Conservation (phyloP, 2,329 filamentous ascomycete genomes). For the Cercospora citrullina region DNA sequence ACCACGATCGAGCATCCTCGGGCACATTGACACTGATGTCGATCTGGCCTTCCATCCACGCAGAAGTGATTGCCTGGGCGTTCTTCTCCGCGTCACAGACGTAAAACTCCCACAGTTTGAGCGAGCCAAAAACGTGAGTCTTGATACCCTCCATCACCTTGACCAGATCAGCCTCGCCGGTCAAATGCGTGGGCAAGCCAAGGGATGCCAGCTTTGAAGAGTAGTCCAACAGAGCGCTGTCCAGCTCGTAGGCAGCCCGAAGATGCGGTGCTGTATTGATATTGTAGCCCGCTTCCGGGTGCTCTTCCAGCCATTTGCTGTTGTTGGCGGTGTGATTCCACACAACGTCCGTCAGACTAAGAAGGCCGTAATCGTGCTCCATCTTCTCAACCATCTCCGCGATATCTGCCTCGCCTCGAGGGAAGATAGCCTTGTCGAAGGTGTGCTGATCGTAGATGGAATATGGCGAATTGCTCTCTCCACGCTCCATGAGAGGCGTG, state of each 20-base stretch:
- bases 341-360: conserved; percentile 93
- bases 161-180: conserved; percentile 69
- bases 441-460: conserved; percentile 89
- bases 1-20: conserved; percentile 57
- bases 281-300: conserved; percentile 95
- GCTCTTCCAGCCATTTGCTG: conserved; percentile 87
- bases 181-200: conserved; percentile 73
- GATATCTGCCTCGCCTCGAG: conserved; percentile 80
- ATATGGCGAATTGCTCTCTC: conserved; percentile 92
- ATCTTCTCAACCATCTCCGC: conserved; percentile 74
- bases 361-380: conserved; percentile 78
- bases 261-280: conserved; percentile 80
- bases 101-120: conserved; percentile 93
- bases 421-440: conserved; percentile 82
- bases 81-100: conserved; percentile 75
- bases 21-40: conserved; percentile 56
- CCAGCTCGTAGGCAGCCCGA: conserved; percentile 69
- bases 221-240: conserved; percentile 69
- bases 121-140: conserved; percentile 71
- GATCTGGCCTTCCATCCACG: conserved; percentile 66
- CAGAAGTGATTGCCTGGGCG: conserved; percentile 65
- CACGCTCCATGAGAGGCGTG: conserved; percentile 85
- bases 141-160: conserved; percentile 84
- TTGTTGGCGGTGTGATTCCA: conserved; percentile 98
- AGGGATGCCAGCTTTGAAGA: conserved; percentile 63